These are phyloP conservation scores for Cylindrodendrum hubeiense DNA, from an alignment of 2,329 filamentous ascomycete genomes.

Conservation along the genomic window DNA sequence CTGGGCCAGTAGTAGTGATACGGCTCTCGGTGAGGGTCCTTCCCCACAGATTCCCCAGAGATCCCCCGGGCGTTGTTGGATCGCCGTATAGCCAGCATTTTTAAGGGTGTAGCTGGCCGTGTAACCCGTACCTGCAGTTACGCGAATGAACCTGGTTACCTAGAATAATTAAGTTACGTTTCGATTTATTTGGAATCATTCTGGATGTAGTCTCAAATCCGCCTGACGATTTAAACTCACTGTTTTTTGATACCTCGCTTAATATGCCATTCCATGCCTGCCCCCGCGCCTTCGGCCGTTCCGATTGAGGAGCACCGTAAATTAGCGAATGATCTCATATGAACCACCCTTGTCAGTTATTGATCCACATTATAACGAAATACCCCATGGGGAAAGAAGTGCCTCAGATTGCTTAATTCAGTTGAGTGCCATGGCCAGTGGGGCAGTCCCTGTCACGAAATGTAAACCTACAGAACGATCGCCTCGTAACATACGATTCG, in stretches of 20 bases:
- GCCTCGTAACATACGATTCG: neutral
- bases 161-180: too few species aligned
- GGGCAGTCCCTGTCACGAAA: neutral
- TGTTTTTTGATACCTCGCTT: neutral
- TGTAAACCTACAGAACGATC: neutral
- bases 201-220: neutral
- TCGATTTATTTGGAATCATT: neutral
- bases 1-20: neutral
- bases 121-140: too few species aligned
- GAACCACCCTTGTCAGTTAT: neutral
- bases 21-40: constrained; percentile 18
- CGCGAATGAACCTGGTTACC: too few species aligned
- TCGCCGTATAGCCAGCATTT: neutral
- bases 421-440: neutral
- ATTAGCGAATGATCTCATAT: neutral
- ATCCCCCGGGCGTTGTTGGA: constrained; percentile 11
- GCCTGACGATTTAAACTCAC: neutral
- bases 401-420: neutral
- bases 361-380: neutral
- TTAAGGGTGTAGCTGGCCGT: neutral
- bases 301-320: neutral
- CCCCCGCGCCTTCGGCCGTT: neutral
- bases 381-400: neutral
- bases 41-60: constrained; percentile 17
- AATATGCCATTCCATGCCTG: neutral